A percentile compares a stretch with the other conserved stretches of the same genome.
Evolutionary conservation across 495 filamentous ascomycete genomes (phyloP).

Genomic region (Amniculicola lignicola): DNA sequence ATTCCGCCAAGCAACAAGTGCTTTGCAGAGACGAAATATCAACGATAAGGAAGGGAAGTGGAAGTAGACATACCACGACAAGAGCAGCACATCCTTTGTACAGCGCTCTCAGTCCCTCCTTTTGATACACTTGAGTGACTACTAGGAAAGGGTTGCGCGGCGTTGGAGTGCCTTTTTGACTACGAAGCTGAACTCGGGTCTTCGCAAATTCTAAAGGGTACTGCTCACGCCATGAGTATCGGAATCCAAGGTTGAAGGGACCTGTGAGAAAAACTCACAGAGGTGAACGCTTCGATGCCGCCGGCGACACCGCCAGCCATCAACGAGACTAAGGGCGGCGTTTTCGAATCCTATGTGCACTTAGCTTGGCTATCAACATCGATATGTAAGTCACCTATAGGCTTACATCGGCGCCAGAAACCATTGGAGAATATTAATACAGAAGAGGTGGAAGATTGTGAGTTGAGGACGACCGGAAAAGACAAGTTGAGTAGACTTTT

Average conservation of each 20-base stretch:
- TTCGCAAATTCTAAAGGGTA: conserved; percentile 71
- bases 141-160: conserved; percentile 55
- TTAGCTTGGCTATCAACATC: not conserved
- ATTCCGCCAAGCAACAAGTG: not conserved
- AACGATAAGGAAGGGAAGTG: not conserved
- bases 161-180: conserved; percentile 44
- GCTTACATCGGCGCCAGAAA: conserved; percentile 23
- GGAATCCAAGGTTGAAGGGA: not conserved
- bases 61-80: conserved; percentile 48
- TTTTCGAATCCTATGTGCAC: conserved; percentile 27
- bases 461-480: not conserved
- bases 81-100: conserved; percentile 65
- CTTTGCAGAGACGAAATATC: not conserved
- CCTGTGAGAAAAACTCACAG: conserved; percentile 36
- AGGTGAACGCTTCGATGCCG: conserved; percentile 53
- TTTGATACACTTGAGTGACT: conserved; percentile 47
- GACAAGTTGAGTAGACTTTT: too few relatives aligned
- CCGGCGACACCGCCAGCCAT: conserved; percentile 55
- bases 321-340: conserved; percentile 49
- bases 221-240: conserved; percentile 29
- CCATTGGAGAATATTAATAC: conserved; percentile 25
- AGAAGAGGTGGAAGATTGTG: conserved; percentile 3
- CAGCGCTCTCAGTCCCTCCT: conserved; percentile 57
- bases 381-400: not conserved
- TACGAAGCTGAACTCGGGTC: conserved; percentile 59